Percentiles rank a stretch among this genome's conserved stretches.
phyloP scores from a whole-genome alignment of 257 asterid genomes.

The Nicotiana otophora region DNA sequence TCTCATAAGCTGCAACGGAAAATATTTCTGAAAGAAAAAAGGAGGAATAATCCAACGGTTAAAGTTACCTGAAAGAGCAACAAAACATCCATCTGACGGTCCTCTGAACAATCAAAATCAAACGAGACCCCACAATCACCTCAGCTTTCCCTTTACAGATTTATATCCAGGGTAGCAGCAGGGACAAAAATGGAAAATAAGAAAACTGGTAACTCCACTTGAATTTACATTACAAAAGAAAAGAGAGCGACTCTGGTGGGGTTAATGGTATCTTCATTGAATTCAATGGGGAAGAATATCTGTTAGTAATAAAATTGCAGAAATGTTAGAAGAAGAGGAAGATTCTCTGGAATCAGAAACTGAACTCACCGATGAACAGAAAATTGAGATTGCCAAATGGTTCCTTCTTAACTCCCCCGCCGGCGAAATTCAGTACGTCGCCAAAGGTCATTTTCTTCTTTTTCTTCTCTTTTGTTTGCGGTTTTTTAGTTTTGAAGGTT shows the following conservation, averaged over 20 bases:
- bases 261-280: not conserved
- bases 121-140: not conserved
- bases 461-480: not conserved
- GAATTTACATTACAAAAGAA: not conserved
- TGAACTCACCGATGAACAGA: constrained; percentile 57
- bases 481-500: not conserved
- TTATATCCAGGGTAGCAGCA: not conserved
- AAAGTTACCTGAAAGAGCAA: not conserved
- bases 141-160: not conserved
- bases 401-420: constrained; percentile 93
- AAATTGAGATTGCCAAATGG: constrained; percentile 91
- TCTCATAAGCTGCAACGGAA: not conserved
- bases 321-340: constrained; percentile 62
- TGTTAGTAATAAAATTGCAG: constrained; percentile 3
- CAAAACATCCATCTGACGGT: not conserved
- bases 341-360: constrained; percentile 26
- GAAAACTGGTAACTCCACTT: not conserved
- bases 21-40: not conserved
- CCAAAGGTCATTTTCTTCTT: constrained; percentile 51
- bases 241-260: not conserved
- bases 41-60: not conserved
- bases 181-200: not conserved
- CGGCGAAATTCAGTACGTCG: constrained; percentile 90
- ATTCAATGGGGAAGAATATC: not conserved
- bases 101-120: not conserved